These are phyloP conservation scores for Flaveria floridana DNA, from an alignment of 140 eudicot genomes.

Conservation along the genomic window DNA sequence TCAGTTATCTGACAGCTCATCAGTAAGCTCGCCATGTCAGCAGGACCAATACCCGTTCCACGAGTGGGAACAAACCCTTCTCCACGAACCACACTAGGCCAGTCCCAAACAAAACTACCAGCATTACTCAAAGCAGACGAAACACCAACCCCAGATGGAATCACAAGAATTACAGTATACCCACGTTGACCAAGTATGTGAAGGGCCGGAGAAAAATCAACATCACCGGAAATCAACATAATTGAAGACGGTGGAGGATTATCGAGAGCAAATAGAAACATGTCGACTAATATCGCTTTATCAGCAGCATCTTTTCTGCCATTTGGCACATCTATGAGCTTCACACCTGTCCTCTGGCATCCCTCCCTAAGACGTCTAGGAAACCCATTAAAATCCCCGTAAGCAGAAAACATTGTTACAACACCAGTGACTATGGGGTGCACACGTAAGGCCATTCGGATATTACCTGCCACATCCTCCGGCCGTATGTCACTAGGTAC, in stretches of 20 bases:
- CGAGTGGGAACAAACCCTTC: constrained; percentile 68
- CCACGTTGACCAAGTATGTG: constrained; percentile 98
- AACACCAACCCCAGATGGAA: constrained; percentile 76
- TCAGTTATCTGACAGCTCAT: constrained; percentile 53
- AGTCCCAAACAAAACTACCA: constrained; percentile 92
- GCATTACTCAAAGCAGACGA: constrained; percentile 88
- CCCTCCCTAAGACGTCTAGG: constrained; percentile 90
- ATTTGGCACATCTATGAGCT: constrained; percentile 85
- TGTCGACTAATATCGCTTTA: constrained; percentile 92
- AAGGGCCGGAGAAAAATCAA: constrained; percentile 90
- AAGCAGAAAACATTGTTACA: constrained; percentile 81
- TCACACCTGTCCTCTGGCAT: constrained; percentile 96
- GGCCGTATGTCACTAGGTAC: constrained; percentile 86
- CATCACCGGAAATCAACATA: constrained; percentile 92
- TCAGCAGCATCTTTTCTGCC: constrained; percentile 98
- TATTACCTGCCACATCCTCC: constrained; percentile 82
- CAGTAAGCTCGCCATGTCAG: constrained; percentile 40
- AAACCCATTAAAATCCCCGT: constrained; percentile 87
- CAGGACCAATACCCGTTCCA: constrained; percentile 31
- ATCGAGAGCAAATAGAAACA: constrained; percentile 97
- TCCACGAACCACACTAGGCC: constrained; percentile 93
- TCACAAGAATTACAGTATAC: constrained; percentile 77
- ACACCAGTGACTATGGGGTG: constrained; percentile 82
- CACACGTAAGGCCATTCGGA: constrained; percentile 76
- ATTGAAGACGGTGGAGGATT: constrained; percentile 86